These are phyloP conservation scores for Ophiocordyceps sinensis DNA, from an alignment of 2,329 filamentous ascomycete species.

Conservation along the genomic window DNA sequence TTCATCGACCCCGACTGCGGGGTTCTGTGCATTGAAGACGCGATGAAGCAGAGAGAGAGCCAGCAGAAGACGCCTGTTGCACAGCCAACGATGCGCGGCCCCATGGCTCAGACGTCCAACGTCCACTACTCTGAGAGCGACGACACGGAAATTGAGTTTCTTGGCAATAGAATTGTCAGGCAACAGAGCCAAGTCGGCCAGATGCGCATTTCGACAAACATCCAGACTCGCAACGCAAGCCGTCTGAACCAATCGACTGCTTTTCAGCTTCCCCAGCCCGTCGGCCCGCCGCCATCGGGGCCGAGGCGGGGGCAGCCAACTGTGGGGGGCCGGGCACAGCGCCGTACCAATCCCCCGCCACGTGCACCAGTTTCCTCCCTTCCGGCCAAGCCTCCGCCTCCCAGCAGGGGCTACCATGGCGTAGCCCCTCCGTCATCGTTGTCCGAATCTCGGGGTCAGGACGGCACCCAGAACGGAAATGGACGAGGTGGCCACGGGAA, in stretches of 20 bases:
- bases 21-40: conserved; percentile 22
- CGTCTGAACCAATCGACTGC: conserved; percentile 7
- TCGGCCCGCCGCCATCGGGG: conserved; percentile 13
- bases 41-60: conserved; percentile 8
- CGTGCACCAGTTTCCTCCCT: not conserved
- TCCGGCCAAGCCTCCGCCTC: not conserved
- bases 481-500: conserved; percentile 9
- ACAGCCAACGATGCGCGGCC: conserved; percentile 19
- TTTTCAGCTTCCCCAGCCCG: conserved; percentile 19
- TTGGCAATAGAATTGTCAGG: conserved; percentile 19
- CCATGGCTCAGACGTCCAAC: conserved; percentile 20
- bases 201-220: conserved; percentile 25
- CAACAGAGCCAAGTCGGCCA: conserved; percentile 15
- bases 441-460: no score
- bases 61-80: conserved; percentile 9
- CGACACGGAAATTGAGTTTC: conserved; percentile 30
- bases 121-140: conserved; percentile 32
- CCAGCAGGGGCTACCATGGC: conserved; percentile 11
- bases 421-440: conserved; percentile 13
- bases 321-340: not conserved
- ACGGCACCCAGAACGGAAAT: conserved; percentile 5
- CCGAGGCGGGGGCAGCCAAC: not conserved
- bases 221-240: conserved; percentile 9
- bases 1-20: conserved; percentile 33
- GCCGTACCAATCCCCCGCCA: conserved; percentile 2